phyloP scores from a whole-genome alignment of 148 eudicot genomes.

The Diospyros kaki region DNA sequence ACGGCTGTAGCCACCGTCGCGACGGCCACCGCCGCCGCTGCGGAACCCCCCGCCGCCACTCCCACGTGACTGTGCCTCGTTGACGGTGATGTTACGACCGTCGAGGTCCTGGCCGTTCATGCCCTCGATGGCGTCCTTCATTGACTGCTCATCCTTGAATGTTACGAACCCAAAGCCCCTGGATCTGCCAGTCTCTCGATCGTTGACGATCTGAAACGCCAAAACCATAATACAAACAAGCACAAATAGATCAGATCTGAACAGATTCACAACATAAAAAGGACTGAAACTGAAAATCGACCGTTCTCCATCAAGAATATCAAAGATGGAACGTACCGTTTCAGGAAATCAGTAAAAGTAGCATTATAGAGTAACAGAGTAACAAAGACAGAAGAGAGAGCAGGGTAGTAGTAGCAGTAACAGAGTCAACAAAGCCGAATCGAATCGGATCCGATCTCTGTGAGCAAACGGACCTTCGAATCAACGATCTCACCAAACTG shows the following conservation, averaged over 20 bases:
- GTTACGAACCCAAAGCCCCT: slow-evolving; percentile 55
- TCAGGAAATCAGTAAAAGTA: slow-evolving; percentile 43
- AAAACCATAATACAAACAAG: not conserved
- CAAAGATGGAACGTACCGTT: slow-evolving; percentile 84
- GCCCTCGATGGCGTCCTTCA: slow-evolving; percentile 42
- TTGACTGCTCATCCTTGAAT: slow-evolving; percentile 33
- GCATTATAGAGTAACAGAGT: too few species aligned
- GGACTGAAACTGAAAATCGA: slow-evolving; percentile 14
- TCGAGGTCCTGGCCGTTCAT: slow-evolving; percentile 43
- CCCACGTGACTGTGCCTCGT: slow-evolving; percentile 39
- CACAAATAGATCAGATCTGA: slow-evolving; percentile 9
- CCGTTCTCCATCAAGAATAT: slow-evolving; percentile 41
- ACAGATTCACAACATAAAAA: slow-evolving; percentile 2
- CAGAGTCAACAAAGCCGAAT: slow-evolving; percentile 22
- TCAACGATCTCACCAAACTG: slow-evolving; percentile 32
- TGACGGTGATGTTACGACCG: slow-evolving; percentile 37
- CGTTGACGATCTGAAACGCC: slow-evolving; percentile 31
- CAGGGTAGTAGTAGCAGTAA: slow-evolving; percentile 8
- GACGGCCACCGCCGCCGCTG: slow-evolving; percentile 21
- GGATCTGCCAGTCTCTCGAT: slow-evolving; percentile 49
- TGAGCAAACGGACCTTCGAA: slow-evolving; percentile 31
- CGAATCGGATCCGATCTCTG: slow-evolving; percentile 46
- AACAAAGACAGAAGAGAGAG: slow-evolving; percentile 24
- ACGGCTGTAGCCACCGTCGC: slow-evolving; percentile 26
- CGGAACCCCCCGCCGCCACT: slow-evolving; percentile 34